Percentiles rank a stretch among this genome's conserved stretches.
These are phyloP conservation scores for Rhodomyrtus psidioides DNA, from an alignment of 441 rosid species.

Conservation along the genomic window DNA sequence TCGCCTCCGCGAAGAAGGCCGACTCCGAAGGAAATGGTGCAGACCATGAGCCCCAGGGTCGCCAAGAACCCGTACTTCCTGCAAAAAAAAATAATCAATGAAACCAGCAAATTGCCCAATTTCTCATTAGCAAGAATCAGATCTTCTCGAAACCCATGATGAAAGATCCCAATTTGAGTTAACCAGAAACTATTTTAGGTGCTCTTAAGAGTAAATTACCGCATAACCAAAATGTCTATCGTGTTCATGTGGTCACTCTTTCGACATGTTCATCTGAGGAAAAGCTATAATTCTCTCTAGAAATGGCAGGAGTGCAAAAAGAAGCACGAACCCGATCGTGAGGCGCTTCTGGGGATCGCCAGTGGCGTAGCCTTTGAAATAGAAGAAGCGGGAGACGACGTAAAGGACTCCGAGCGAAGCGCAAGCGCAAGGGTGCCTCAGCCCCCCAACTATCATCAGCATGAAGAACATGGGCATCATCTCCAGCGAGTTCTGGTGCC, in stretches of 20 bases:
- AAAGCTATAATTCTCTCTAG: background rate
- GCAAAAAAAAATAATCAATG: background rate
- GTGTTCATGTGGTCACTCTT: background rate
- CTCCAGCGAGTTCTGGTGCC: conserved; percentile 92
- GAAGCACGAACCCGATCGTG: conserved; percentile 40
- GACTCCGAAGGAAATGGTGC: conserved; percentile 59
- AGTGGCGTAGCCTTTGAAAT: conserved; percentile 70
- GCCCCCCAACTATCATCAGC: conserved; percentile 56
- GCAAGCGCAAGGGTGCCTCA: conserved; percentile 53
- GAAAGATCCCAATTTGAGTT: background rate
- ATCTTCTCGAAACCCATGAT: background rate
- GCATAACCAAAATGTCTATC: background rate
- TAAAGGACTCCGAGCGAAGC: conserved; percentile 45
- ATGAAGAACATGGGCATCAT: conserved; percentile 68
- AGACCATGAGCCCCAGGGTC: conserved; percentile 41
- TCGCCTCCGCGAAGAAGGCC: conserved; percentile 27
- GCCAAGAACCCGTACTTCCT: conserved; percentile 59
- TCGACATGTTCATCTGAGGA: background rate
- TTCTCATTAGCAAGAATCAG: background rate
- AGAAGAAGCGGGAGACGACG: conserved; percentile 48
- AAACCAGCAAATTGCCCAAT: background rate
- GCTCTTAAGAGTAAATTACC: background rate
- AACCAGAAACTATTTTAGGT: background rate
- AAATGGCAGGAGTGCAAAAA: background rate
- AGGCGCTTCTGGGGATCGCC: conserved; percentile 74